Base-by-base conservation (phyloP, 2,329 filamentous ascomycete species). In the Neocucurbitaria cava region DNA sequence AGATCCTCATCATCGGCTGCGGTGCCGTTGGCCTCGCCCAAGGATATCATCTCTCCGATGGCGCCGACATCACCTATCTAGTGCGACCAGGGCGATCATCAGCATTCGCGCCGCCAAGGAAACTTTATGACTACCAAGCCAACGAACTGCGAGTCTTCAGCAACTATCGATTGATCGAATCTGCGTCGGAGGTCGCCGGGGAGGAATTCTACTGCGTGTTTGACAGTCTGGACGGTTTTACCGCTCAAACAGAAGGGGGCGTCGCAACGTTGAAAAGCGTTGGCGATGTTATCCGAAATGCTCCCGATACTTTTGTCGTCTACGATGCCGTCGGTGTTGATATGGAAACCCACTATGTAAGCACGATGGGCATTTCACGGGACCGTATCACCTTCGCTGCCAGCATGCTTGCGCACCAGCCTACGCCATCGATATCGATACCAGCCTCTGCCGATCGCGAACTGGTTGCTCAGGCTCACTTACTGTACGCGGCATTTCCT, bases 341-440 rank as follows among this genome's bases (percentile, higher is more conserved):
- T 20, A 65, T 66, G 0, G 54, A 62, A 30, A 46, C 56, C 1
- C 56, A 67, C 44, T 67, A 65, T 23, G 49, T 57, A 1, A 35
- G 26, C 8, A 50, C 40, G 8, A 48, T 58, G 35, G 41, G 50
- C 13, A 60, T 65, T 11, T 5, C 58, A n/a, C 15, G 17, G 4
- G 41, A 52, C 1, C 54, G 62, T 2, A 43, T 65, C 1, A 17
- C 62, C 11, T 26, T 59, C 13, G 55, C 36, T 1, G 13, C 18
- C 2, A 67, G 64, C 44, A 61, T 67, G 56, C 51, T 65, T 28
- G 60, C 61, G 20, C 64, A 67, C 49, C 64, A 65, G 28, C 62
- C 56, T 3, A 67, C 62, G 3, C 31, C 35, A 2, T 39, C 3
- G 7, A 61, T 67, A 26, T 58, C 62, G 1, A 33, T 62, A 5